Conservation (phyloP, 352 stramenopile species). For the Thalassiosira hispida region DNA sequence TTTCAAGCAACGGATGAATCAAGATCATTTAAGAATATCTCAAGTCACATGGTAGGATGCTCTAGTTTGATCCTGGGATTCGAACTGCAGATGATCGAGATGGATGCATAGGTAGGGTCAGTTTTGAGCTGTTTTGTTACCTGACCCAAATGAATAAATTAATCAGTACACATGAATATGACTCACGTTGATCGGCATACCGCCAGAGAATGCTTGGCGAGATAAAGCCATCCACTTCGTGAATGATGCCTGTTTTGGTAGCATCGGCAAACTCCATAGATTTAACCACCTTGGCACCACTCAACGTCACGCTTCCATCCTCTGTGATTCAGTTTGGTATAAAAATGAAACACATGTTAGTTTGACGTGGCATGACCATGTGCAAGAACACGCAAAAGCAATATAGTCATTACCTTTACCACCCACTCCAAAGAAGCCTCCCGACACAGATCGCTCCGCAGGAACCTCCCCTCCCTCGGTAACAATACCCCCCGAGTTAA, state of each 20-base stretch:
- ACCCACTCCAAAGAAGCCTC: constrained; percentile 76
- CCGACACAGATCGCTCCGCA: constrained; percentile 54
- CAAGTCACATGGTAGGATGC: no score
- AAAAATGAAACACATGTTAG: background rate
- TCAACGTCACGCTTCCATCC: constrained; percentile 74
- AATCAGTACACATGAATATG: background rate
- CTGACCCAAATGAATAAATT: background rate
- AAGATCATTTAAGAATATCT: no score
- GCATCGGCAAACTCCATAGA: constrained; percentile 51
- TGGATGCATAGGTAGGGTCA: constrained; percentile 1
- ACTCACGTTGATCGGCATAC: constrained; percentile 79
- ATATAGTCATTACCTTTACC: constrained; percentile 46
- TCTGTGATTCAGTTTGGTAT: constrained; percentile 25
- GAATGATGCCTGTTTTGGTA: constrained; percentile 60
- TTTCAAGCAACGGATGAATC: no score
- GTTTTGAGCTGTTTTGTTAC: background rate
- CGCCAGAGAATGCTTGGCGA: constrained; percentile 76
- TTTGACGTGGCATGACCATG: no score
- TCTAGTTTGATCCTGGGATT: constrained; percentile 37
- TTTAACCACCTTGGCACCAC: constrained; percentile 65
- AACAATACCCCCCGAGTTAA: constrained; percentile 68
- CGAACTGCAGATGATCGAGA: constrained; percentile 7
- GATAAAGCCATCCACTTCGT: constrained; percentile 78
- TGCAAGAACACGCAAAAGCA: background rate
- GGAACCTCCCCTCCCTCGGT: constrained; percentile 65